Evolutionary conservation across 139 green algal genomes (phyloP).

Genomic region (Chlorella sp.): DNA sequence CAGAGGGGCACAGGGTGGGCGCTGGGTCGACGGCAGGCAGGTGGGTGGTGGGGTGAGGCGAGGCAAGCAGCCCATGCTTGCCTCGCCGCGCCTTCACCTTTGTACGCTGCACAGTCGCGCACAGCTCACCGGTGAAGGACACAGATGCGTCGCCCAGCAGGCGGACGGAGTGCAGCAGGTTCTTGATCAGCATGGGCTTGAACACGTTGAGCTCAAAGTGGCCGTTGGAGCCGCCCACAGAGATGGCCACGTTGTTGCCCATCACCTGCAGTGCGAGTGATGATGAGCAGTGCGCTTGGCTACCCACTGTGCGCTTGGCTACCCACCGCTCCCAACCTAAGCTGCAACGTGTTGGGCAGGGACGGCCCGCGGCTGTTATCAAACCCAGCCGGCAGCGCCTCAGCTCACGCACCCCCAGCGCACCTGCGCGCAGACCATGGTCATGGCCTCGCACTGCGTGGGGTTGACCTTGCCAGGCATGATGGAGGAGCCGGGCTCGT

Average conservation of each 20-base stretch:
- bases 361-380: too few relatives aligned
- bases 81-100: too few relatives aligned
- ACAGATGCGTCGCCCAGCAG: conserved; percentile 85
- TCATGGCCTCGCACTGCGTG: conserved; percentile 97
- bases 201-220: conserved; percentile 98
- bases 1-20: background rate
- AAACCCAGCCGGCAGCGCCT: too few relatives aligned
- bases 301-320: too few relatives aligned
- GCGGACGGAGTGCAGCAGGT: conserved; percentile 65
- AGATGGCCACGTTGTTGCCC: conserved; percentile 90
- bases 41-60: too few relatives aligned
- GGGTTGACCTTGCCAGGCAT: conserved; percentile 99
- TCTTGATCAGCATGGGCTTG: conserved; percentile 89
- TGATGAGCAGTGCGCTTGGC: too few relatives aligned
- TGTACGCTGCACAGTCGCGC: too few relatives aligned
- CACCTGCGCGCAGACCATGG: conserved; percentile 93
- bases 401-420: background rate
- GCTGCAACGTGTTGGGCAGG: too few relatives aligned
- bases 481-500: conserved; percentile 96
- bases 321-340: too few relatives aligned
- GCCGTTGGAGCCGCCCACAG: conserved; percentile 80
- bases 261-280: too few relatives aligned
- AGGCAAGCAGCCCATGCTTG: too few relatives aligned
- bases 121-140: conserved; percentile 87
- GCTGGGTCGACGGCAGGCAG: background rate